Percentiles rank a stretch among this genome's conserved stretches.
phyloP scores from a whole-genome alignment of 345 rosid species.

The Lepidium sativum region DNA sequence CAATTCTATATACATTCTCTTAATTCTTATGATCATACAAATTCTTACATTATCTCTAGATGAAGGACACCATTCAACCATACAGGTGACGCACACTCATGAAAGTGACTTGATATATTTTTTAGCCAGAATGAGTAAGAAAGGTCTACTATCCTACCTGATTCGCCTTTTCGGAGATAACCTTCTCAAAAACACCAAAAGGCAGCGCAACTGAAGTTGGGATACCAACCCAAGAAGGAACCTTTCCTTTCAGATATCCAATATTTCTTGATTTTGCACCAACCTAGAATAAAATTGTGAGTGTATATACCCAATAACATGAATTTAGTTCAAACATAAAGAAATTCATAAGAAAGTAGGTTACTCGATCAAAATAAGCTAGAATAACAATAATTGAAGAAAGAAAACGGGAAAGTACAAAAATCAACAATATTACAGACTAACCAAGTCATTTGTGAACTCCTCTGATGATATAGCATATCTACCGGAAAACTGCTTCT shows the following conservation, averaged over 20 bases:
- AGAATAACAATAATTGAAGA: not conserved
- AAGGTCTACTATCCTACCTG: constrained; percentile 39
- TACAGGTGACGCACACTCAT: not conserved
- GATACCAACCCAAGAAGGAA: constrained; percentile 92
- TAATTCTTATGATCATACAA: no score
- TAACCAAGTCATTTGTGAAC: constrained; percentile 79
- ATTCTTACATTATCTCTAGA: no score
- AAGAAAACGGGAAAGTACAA: not conserved
- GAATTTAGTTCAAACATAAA: constrained; percentile 4
- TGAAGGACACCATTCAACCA: constrained; percentile 1
- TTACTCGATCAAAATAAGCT: no score
- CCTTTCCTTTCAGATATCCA: constrained; percentile 70
- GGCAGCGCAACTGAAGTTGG: constrained; percentile 98
- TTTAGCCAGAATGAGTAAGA: not conserved
- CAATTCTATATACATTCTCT: no score
- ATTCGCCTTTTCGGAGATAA: constrained; percentile 60
- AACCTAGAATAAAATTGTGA: constrained; percentile 43
- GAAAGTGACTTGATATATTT: not conserved
- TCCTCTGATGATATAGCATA: constrained; percentile 90
- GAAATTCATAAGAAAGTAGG: not conserved
- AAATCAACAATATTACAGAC: constrained; percentile 12
- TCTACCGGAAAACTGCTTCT: constrained; percentile 70
- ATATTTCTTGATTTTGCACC: constrained; percentile 99
- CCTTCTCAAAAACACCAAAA: constrained; percentile 93
- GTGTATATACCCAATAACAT: not conserved